Evolutionary conservation across 345 rosid species (phyloP), one percentile per base, ranked within the genome.

Genomic region (Laguncularia racemosa): DNA sequence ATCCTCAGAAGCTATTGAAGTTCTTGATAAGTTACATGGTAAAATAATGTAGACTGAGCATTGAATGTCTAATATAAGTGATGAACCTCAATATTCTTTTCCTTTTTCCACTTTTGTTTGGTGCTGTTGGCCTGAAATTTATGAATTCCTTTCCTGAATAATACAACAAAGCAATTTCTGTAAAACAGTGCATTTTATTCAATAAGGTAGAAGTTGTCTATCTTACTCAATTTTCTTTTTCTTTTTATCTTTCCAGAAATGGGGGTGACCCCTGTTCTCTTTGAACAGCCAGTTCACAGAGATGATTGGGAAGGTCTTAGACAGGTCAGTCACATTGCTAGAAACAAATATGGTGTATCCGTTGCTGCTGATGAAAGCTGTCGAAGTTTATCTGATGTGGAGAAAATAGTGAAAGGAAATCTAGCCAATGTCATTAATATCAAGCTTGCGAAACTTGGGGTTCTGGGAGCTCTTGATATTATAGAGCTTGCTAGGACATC

Each of bases 321-420:
- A 47, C 75, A 69, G 15, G 96, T 93, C 71, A 85, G 78, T 52
- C 82, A 23, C 44, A 65, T 74, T 57, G 99, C 85, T 3, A 84
- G 73, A 68, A 64, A 65, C 40, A 86, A 74, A 58, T 89, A 77
- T 26, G 85, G 86, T 40, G 78, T 85, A 60, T 92, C 95, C 26
- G 84, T 93, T 69, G 97, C 96, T 50, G 99, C 97, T 20, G 97
- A 93, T 70, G 96, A 93, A 78, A 93, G 99, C 67, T 89, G 95
- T 56, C 82, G 89, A 49, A 76, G 74, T 64, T 56, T 85, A 64
- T 72, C 57, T 66, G 97, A 93, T 58, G 86, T 81, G 53, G 77
- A 78, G 78, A 87, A 62, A 79, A 89, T 93, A 62, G 73, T 74
- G 9, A 61, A 75, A 50, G 88, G 72, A 66, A 71, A 74, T 44